Evolutionary conservation across 2,329 filamentous ascomycete genomes (phyloP), one percentile per base, ranked within the genome.

Genomic region (Colletotrichum limetticola): DNA sequence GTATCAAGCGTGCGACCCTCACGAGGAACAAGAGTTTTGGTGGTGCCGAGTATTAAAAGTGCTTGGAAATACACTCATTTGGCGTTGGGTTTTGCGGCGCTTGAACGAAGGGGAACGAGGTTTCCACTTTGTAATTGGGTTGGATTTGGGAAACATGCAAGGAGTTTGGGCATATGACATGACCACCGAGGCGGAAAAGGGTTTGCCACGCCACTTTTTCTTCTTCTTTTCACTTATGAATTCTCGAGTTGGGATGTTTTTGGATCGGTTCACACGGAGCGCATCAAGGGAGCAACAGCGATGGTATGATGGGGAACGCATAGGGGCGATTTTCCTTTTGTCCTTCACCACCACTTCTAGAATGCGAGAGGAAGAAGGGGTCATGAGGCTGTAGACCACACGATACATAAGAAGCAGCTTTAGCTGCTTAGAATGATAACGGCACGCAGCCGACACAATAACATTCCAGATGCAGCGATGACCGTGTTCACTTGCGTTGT

Each of bases 1-100:
- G 84, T 68, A 79, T 85, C 73, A 83, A 86, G 65, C 81, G 84
- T 66, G 87, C 87, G 12, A 83, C 82, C 6, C 74, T 86, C 69
- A 87, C 85, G 30, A 84, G 87, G 76, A 86, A 83, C 76, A 84
- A 84, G 79, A 88, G 87, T 75, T 88, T 86, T 69, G 83, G 85
- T 16, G 86, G 86, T 1, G 79, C 83, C 26, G 87, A 89, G 78
- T 86, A 87, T 74, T 86, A 77, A 28, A 5, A 16, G 53, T 55
- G 30, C 64, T 62, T 52, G 32, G n/a, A 16, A 19, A 19, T 61
- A 65, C 71, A 66, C 60, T 72, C 71, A n/a, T 66, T 71, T 66
- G 71, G 66, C 66, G 71, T 71, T 62, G 22, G 61, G 49, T 35
- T 55, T 49, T 64, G 16, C 22, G 28, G 24, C 61, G 14, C n/a